Evolutionary conservation across 1,284 basidiomycete species (phyloP), one percentile per base, ranked within the genome.

Genomic region (Ganoderma resinaceum): DNA sequence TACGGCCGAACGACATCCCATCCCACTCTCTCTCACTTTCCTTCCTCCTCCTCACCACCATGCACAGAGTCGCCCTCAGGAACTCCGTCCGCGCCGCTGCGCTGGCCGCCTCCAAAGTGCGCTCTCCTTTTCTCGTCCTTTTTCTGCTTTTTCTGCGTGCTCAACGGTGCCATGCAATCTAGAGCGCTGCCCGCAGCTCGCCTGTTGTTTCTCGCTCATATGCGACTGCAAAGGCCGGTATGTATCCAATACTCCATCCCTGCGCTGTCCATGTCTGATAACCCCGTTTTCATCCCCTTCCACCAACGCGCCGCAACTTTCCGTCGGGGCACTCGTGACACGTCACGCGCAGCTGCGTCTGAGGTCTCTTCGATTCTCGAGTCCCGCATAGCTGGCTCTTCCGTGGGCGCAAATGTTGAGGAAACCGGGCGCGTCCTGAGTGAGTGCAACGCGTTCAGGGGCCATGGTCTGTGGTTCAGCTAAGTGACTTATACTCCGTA

Each of bases 361-460:
- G 97, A 99, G 90, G 97, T 99, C 78, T 97, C 96, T 71, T 96
- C 96, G 78, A 99, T 99, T 86, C 92, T 99, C 80, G 97, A 99
- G 89, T 94, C 94, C 81, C 95, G 97, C 83, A 99, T 99, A 83
- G 91, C 97, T 77, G 97, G 97, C 82, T 89, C 94, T 74, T 87
- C 92, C 76, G 87, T 95, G 76, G 92, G 94, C 78, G 94, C 91
- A 80, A 97, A 98, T 82, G 95, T 99, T 79, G 95, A 98, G 87
- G 97, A 99, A 87, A 99, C 97, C 73, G 97, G 97, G 80, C 96
- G 96, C 82, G 97, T 99, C 77, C 86, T 99, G 84, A 98, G 95
- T 96, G 81, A 76, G 94, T 89, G 23, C 43, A 14, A 40, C 59
- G 55, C 52, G 57, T 59, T 33, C n/a, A 23, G 12, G 2, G 31